Evolutionary conservation across 2,329 filamentous ascomycete genomes (phyloP), one percentile per base, ranked within the genome.

Genomic region (Colletotrichum noveboracense): DNA sequence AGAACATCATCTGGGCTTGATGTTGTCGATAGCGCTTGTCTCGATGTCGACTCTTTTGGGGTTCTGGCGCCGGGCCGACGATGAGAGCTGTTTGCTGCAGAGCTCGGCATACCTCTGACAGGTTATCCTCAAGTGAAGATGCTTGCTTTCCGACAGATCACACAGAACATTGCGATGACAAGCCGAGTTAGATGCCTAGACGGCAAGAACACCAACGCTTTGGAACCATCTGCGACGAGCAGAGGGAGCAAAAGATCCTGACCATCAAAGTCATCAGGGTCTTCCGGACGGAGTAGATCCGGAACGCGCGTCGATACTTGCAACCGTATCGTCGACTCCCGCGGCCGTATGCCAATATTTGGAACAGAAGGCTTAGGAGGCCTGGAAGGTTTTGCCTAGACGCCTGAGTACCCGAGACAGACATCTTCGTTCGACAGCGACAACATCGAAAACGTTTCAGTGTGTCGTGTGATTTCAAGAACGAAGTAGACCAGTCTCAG

Each of bases 341-440:
- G 43, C 43, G 10, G 43, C n/a, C 43, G 43, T 52, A 21, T 21
- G 43, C n/a, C 43, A 52, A 2, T 21, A 21, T 52, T 21, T 52
- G 43, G 43, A 21, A 52, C n/a, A 13, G n/a, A 52, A 52, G 43
- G 21, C n/a, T 21, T 24, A 52, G n/a, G 10, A 7, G 10, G 10
- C 43, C n/a, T 3, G 6, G 1, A 52, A 21, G n/a, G 43, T 4
- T 52, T 48, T 12, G n/a, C 43, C 12, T 5, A 52, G 10, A 52
- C 3, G 4, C 7, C n/a, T 13, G 43, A 1, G 0, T 52, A 24
- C n/a, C n/a, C 6, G 4, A 21, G 43, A 13, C n/a, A 52, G 1
- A 24, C n/a, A 7, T 21, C 10, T 12, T 43, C 6, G n/a, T 5
- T 52, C n/a, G n/a, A 21, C 43, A 52, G 18, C 12, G n/a, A 13